Base-by-base conservation (phyloP, 2,329 filamentous ascomycete species). In the Bertia moriformis region DNA sequence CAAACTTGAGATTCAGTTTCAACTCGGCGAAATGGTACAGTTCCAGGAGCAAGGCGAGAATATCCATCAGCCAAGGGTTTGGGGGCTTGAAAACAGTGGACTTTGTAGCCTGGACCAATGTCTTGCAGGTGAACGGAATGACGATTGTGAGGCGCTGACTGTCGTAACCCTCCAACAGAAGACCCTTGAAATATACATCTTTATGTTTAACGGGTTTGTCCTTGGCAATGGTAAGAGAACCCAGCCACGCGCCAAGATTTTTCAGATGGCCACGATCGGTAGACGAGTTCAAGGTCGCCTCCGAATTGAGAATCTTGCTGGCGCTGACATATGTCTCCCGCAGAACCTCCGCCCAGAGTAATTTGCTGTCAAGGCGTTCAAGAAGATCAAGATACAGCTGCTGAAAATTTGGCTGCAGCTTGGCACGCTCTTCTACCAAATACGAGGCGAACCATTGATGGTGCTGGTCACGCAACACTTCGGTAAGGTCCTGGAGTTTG, bases 11-110 rank as follows among this genome's bases (percentile, higher is more conserved):
- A 48, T 96, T 96, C 27, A 98, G 72, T 57, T 96, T 96, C 41
- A 98, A 66, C 49, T 95, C 89, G 13, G 85, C 86, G 50, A 83
- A 83, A 51, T 94, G 82, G 52, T 98, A 98, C 3, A 98, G 69
- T 53, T 98, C 93, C 49, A 94, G 84, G 24, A 98, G 69, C 4
- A 96, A 67, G 45, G 84, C 75, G 40, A 98, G 76, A 40, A 98
- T 91, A 50, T 98, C 91, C 83, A 95, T 93, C 35, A 95, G 59
- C 91, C 91, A 98, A 1, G 91, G 91, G 50, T 98, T 98, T 1
- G 91, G 91, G 10, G 89, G 88, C 41, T 78, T 82, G 62, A 98
- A 98, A 7, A 96, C 80, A 12, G 80, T 83, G 0, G 91, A 96
- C 38, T 77, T 73, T 27, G 76, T 78, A 15, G 87, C 88, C 54